Conservation (phyloP, 2,329 filamentous ascomycete species). For the Bipolaris gigantea region DNA sequence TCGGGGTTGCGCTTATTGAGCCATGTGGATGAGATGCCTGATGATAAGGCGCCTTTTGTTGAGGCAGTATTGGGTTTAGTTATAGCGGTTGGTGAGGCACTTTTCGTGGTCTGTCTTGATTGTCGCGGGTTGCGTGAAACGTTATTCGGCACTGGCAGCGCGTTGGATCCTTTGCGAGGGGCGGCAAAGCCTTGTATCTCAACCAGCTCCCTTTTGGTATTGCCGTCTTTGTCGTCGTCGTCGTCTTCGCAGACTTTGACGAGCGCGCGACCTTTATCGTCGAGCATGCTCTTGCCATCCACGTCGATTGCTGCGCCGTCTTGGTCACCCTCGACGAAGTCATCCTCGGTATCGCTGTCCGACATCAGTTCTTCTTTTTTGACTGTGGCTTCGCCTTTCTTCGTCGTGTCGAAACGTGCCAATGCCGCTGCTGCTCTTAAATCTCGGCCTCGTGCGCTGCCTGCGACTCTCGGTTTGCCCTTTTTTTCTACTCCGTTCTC, state of each 20-base stretch:
- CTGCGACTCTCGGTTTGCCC: conserved; percentile 72
- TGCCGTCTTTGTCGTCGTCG: conserved; percentile 54
- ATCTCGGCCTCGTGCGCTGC: conserved; percentile 73
- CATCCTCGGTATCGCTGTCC: conserved; percentile 43
- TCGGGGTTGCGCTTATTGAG: neutral
- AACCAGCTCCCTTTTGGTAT: conserved; percentile 59
- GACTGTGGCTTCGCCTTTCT: conserved; percentile 48
- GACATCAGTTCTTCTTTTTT: conserved; percentile 41
- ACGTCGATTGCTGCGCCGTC: conserved; percentile 63
- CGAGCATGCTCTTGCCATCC: conserved; percentile 65
- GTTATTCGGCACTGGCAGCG: neutral
- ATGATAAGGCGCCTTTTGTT: neutral
- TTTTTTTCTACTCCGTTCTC: conserved; percentile 65
- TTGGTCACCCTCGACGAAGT: conserved; percentile 39
- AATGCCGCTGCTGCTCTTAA: conserved; percentile 75
- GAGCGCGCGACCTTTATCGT: conserved; percentile 66
- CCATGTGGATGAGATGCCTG: neutral
- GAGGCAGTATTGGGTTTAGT: neutral
- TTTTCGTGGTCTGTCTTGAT: neutral
- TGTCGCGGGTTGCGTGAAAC: neutral
- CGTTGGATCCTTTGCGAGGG: conserved; percentile 8
- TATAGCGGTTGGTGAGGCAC: neutral
- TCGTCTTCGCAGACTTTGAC: conserved; percentile 77
- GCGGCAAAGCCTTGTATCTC: conserved; percentile 61
- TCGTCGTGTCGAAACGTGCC: conserved; percentile 65